Evolutionary conservation across 129 eudicot species (phyloP), one percentile per base, ranked within the genome.

Genomic region (Artemisia tridentata): DNA sequence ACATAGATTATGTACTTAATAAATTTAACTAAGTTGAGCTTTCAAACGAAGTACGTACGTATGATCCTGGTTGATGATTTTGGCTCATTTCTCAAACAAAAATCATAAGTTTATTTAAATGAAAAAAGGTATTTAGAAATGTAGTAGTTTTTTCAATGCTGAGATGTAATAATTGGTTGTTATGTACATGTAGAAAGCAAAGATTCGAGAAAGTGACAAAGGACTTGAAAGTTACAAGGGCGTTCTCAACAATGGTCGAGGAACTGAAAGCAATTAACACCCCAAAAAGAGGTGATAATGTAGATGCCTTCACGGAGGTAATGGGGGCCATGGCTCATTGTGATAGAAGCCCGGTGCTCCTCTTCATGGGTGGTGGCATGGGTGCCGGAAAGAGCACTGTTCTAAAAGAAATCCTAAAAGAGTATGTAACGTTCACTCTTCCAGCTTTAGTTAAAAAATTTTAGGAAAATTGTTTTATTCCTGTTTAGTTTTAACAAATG

Each of bases 331-430:
- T 75, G 66, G 93, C 92, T 54, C 95, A 83, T 63, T 38, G 77
- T 41, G 81, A 89, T 45, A 66, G 97, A 41, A 81, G 92, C 61
- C 99, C 99, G 0, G 97, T 93, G 57, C 90, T 93, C 63, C 96
- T 93, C 64, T 83, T 93, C 65, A 93, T 93, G 99, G 99, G 97
- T 17, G 99, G 99, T 50, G 97, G 99, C 3, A 93, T 93, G 99
- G 99, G 99, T 3, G 99, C 96, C 3, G 99, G 99, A 58, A 93
- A 93, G 80, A 93, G 99, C 86, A 93, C 99, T 13, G 99, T 93
- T 78, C 99, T 93, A 61, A 93, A 93, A 77, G 91, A 90, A 79
- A 86, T 93, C 48, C 88, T 89, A 73, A 84, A 85, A 85, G 92
- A 90, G 98, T 93, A 83, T 7, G 61, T 69, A 23, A 50, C 41